phyloP scores from a whole-genome alignment of 352 stramenopile species.

The Pythium folliculosum region DNA sequence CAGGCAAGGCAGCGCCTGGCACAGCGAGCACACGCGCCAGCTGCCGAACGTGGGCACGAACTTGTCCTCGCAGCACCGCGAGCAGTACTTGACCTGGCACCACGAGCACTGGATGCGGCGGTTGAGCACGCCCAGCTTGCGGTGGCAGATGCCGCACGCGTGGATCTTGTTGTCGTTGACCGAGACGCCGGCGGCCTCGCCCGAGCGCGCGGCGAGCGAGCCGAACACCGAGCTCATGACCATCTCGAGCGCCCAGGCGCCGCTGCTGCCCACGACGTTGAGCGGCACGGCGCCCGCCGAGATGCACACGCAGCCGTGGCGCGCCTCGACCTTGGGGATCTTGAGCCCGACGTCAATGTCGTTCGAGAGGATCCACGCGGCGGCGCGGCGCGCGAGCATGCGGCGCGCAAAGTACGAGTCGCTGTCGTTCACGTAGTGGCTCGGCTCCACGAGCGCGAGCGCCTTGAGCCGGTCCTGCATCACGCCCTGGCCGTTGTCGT shows the following conservation, averaged over 20 bases:
- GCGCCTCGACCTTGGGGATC: constrained; percentile 66
- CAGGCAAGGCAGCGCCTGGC: constrained; percentile 74
- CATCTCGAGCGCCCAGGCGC: constrained; percentile 78
- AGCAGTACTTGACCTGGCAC: constrained; percentile 88
- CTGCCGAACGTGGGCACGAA: constrained; percentile 75
- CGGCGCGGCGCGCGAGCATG: constrained; percentile 64
- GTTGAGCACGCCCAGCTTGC: constrained; percentile 79
- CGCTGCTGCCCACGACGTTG: constrained; percentile 68
- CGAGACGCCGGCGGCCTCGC: constrained; percentile 67
- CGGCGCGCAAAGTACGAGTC: constrained; percentile 79
- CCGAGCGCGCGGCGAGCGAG: constrained; percentile 70
- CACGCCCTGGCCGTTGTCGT: constrained; percentile 76
- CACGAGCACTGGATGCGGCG: constrained; percentile 77
- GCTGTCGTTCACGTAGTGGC: constrained; percentile 72
- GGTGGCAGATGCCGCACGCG: constrained; percentile 79
- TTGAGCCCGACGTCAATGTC: constrained; percentile 77
- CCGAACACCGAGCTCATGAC: constrained; percentile 86
- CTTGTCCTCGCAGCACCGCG: constrained; percentile 84
- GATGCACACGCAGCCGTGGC: constrained; percentile 80
- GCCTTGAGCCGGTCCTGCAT: constrained; percentile 84
- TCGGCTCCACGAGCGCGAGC: constrained; percentile 77
- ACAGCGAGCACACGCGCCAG: constrained; percentile 81
- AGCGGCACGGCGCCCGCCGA: constrained; percentile 71
- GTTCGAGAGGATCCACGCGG: constrained; percentile 74
- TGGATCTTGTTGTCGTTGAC: constrained; percentile 76